Percentiles rank a stretch among this genome's conserved stretches.
Conservation (phyloP, 1,284 basidiomycete species). For the Ustilago sp. region DNA sequence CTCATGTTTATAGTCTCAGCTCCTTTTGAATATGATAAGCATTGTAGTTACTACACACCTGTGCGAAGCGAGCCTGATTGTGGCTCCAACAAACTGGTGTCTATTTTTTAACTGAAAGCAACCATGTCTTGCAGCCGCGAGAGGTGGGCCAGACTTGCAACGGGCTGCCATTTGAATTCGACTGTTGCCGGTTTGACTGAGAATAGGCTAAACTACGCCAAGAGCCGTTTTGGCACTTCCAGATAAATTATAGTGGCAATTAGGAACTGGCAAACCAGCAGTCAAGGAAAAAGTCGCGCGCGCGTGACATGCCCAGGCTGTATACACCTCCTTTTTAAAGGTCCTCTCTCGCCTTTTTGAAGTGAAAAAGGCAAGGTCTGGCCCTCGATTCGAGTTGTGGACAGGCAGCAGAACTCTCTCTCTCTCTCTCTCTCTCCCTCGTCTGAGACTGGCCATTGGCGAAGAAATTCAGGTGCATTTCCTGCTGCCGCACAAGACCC, state of each 20-base stretch:
- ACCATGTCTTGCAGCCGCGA: not conserved
- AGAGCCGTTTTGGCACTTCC: too few relatives aligned
- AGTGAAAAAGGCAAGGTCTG: not conserved
- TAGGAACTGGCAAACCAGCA: too few relatives aligned
- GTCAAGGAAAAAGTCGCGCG: too few relatives aligned
- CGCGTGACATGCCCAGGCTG: too few relatives aligned
- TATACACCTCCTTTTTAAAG: too few relatives aligned
- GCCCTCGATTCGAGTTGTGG: not conserved
- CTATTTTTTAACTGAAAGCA: not conserved
- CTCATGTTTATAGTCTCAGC: too few relatives aligned
- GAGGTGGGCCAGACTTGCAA: not conserved
- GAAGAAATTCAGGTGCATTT: not conserved
- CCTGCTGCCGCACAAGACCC: constrained; percentile 6
- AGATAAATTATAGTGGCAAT: too few relatives aligned
- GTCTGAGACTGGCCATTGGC: not conserved
- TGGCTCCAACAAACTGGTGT: too few relatives aligned
- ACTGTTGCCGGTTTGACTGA: not conserved
- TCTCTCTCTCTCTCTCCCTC: not conserved
- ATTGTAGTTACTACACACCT: too few relatives aligned
- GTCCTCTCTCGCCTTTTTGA: not conserved
- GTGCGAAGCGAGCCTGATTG: too few relatives aligned
- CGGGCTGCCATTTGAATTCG: not conserved
- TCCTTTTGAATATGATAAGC: too few relatives aligned
- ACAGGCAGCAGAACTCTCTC: not conserved
- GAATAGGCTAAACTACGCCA: too few relatives aligned